These are phyloP conservation scores for Ophiostoma perfectum DNA, from an alignment of 2,329 filamentous ascomycete genomes.

Conservation along the genomic window DNA sequence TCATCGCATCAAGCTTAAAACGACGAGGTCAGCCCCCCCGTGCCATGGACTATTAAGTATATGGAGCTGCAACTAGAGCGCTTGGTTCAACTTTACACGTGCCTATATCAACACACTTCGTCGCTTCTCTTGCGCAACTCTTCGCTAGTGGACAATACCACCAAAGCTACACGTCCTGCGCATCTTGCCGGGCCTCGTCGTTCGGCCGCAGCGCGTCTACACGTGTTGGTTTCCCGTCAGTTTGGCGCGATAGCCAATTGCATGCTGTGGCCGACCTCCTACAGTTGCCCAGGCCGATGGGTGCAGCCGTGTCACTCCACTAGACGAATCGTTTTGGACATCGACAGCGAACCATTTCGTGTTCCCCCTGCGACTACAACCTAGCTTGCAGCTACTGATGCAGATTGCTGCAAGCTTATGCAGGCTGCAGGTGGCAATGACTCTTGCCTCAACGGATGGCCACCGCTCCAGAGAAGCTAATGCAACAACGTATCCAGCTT, in stretches of 20 bases:
- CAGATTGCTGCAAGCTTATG: constrained; percentile 13
- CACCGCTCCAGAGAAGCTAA: not conserved
- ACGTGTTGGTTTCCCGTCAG: constrained; percentile 29
- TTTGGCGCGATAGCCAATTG: constrained; percentile 26
- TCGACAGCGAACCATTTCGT: constrained; percentile 32
- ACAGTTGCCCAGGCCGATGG: constrained; percentile 16
- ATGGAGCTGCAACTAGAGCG: no score
- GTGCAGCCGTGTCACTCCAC: constrained; percentile 18
- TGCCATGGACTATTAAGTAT: no score
- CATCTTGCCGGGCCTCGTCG: not conserved
- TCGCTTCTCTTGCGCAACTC: not conserved
- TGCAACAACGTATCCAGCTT: not conserved
- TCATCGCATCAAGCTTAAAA: not conserved
- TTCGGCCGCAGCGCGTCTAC: constrained; percentile 23
- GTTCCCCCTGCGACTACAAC: constrained; percentile 23
- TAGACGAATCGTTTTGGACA: constrained; percentile 21
- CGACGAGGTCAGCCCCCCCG: no score
- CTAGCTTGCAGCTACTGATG: constrained; percentile 23
- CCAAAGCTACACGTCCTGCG: constrained; percentile 1
- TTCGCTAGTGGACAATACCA: not conserved
- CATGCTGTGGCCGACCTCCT: constrained; percentile 18
- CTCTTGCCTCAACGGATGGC: not conserved
- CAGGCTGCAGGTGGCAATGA: not conserved
- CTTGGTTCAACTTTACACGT: no score
- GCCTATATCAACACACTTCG: no score